These are phyloP conservation scores for Claviceps capensis DNA, from an alignment of 2,329 filamentous ascomycete species.

Conservation along the genomic window DNA sequence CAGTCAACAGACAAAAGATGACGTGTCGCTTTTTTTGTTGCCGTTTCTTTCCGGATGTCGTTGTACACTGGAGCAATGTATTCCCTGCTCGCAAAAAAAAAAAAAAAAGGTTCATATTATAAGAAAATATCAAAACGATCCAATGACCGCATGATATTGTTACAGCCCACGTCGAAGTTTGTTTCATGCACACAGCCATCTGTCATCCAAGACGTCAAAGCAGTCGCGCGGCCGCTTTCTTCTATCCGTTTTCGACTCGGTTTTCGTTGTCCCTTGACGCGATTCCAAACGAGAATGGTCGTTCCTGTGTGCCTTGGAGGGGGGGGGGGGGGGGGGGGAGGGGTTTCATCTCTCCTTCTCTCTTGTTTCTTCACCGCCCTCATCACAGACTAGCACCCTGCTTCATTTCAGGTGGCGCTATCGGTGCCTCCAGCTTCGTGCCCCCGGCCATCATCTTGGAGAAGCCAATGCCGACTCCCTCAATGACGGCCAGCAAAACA, in stretches of 20 bases:
- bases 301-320: neutral
- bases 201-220: neutral
- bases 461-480: constrained; percentile 93
- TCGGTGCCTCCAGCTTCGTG: constrained; percentile 59
- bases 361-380: neutral
- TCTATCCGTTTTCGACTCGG: neutral
- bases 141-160: constrained; percentile 7
- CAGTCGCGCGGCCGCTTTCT: neutral
- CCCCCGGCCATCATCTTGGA: constrained; percentile 86
- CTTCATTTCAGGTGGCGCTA: constrained; percentile 17
- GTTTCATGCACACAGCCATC: neutral
- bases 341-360: neutral
- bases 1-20: neutral
- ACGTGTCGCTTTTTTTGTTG: neutral
- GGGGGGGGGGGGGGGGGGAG: no score
- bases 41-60: neutral
- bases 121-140: neutral
- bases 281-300: neutral
- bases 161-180: neutral
- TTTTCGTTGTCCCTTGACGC: neutral
- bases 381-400: neutral
- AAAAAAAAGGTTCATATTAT: neutral
- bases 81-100: neutral
- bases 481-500: constrained; percentile 86
- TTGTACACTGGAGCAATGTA: neutral